Evolutionary conservation across 208 protist genomes (phyloP).

Genomic region (Trypanosoma avium): DNA sequence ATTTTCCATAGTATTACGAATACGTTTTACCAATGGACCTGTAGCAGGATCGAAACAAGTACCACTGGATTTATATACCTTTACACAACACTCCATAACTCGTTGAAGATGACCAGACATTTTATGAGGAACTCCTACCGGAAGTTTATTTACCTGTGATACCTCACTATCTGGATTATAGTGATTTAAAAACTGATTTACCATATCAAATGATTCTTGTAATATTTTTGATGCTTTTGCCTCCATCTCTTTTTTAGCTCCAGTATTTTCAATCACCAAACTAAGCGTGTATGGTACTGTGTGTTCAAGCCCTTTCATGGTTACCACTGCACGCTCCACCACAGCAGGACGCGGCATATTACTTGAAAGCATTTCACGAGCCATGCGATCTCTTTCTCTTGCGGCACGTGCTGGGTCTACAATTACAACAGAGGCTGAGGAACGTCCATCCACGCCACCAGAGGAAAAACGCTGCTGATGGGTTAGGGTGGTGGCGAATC

Average conservation of each 20-base stretch:
- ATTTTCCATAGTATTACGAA: constrained; percentile 24
- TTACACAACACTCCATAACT: constrained; percentile 38
- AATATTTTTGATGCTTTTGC: constrained; percentile 31
- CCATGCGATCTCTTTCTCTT: constrained; percentile 64
- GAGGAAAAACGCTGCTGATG: constrained; percentile 15
- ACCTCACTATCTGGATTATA: constrained; percentile 58
- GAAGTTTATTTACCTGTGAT: constrained; percentile 29
- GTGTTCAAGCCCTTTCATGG: constrained; percentile 49
- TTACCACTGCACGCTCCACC: constrained; percentile 33
- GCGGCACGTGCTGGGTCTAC: constrained; percentile 48
- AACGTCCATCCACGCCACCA: constrained; percentile 33
- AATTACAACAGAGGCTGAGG: constrained; percentile 56
- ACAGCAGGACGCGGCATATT: constrained; percentile 38
- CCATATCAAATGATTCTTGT: constrained; percentile 54
- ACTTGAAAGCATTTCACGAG: constrained; percentile 51
- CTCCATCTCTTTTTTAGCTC: not conserved
- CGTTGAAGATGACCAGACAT: constrained; percentile 37
- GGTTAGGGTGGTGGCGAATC: not conserved
- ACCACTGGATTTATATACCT: constrained; percentile 35
- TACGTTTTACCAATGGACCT: constrained; percentile 23
- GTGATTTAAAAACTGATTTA: constrained; percentile 39
- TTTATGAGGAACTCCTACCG: constrained; percentile 28
- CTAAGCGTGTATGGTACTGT: constrained; percentile 76
- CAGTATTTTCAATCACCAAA: constrained; percentile 11
- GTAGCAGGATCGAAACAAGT: constrained; percentile 41